A percentile compares a stretch with the other conserved stretches of the same genome.
Evolutionary conservation across 176 grass and related monocot genomes (phyloP).

Genomic region (Urochloa ruziziensis): DNA sequence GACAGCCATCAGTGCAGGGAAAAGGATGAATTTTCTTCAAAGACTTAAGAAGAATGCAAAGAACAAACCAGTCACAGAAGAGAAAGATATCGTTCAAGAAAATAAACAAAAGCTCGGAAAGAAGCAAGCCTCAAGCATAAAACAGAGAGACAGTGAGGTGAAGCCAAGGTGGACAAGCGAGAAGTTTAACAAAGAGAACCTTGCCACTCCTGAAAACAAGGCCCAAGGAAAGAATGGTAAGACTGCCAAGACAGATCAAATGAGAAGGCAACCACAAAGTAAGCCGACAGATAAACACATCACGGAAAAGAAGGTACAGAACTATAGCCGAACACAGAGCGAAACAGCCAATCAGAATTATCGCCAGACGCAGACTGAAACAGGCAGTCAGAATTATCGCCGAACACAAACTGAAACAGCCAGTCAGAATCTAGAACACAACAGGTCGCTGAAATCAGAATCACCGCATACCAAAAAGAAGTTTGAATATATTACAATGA

Average conservation of each 20-base stretch:
- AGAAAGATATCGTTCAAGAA: conserved; percentile 24
- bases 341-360: conserved; percentile 14
- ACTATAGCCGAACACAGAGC: not conserved
- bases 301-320: conserved; percentile 11
- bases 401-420: conserved; percentile 12
- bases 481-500: not conserved
- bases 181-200: conserved; percentile 42
- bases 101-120: conserved; percentile 8
- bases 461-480: conserved; percentile 20
- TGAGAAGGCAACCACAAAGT: conserved; percentile 21
- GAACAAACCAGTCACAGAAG: conserved; percentile 15
- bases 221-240: conserved; percentile 25
- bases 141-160: conserved; percentile 28
- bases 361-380: not conserved
- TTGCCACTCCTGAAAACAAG: not conserved
- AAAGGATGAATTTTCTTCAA: conserved; percentile 41
- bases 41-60: conserved; percentile 40
- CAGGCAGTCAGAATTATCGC: not conserved
- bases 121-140: conserved; percentile 29
- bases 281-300: conserved; percentile 32
- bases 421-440: conserved; percentile 15
- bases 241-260: conserved; percentile 7
- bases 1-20: not conserved
- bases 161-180: conserved; percentile 23
- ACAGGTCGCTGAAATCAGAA: conserved; percentile 22